phyloP scores from a whole-genome alignment of 352 stramenopile species.

The Globisporangium alternatum region DNA sequence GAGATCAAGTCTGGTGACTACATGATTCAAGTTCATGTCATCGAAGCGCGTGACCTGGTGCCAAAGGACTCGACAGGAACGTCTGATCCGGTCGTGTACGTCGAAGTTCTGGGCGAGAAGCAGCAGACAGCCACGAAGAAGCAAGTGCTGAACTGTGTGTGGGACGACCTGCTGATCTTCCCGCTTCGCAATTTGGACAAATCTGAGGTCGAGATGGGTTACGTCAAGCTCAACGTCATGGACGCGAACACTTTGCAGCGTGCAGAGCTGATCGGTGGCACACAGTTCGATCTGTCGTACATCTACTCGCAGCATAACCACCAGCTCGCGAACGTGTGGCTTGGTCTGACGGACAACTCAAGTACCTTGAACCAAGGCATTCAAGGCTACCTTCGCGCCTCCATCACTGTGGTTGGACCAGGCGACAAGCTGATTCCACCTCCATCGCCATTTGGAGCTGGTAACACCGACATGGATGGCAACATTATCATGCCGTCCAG shows the following conservation, averaged over 20 bases:
- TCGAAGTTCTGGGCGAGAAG: slow-evolving; percentile 84
- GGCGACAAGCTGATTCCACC: slow-evolving; percentile 78
- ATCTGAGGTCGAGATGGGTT: slow-evolving; percentile 79
- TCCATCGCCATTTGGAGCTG: slow-evolving; percentile 55
- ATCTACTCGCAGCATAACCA: slow-evolving; percentile 87
- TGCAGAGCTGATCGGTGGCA: slow-evolving; percentile 87
- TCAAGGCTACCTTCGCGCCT: slow-evolving; percentile 89
- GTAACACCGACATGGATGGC: slow-evolving; percentile 39
- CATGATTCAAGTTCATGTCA: slow-evolving; percentile 87
- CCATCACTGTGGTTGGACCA: slow-evolving; percentile 85
- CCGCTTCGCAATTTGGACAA: slow-evolving; percentile 75
- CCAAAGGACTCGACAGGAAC: slow-evolving; percentile 86
- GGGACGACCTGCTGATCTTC: slow-evolving; percentile 83
- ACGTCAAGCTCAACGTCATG: slow-evolving; percentile 78
- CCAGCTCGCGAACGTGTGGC: slow-evolving; percentile 89
- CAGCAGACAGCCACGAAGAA: slow-evolving; percentile 84
- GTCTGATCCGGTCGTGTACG: slow-evolving; percentile 90
- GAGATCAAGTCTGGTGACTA: slow-evolving; percentile 89
- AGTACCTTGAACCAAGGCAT: slow-evolving; percentile 83
- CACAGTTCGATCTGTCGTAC: slow-evolving; percentile 86
- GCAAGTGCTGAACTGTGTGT: slow-evolving; percentile 85
- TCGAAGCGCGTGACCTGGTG: slow-evolving; percentile 87
- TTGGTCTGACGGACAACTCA: slow-evolving; percentile 84
- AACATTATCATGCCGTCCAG: slow-evolving; percentile 80
- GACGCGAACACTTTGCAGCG: slow-evolving; percentile 84